phyloP scores from a whole-genome alignment of 805 yeast species.

The Yamadazyma tumulicola region DNA sequence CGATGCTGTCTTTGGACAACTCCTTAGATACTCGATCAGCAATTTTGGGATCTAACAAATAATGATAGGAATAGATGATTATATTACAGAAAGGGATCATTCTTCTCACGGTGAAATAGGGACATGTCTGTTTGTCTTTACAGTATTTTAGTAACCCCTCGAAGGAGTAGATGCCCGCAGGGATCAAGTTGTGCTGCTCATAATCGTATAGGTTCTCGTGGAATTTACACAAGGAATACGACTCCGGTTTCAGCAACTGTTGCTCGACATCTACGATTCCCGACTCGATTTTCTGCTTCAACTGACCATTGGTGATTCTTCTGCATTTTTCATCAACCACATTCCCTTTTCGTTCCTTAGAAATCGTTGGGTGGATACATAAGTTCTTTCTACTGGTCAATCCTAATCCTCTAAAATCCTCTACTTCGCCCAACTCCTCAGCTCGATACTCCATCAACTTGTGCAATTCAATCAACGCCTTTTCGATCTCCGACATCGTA shows the following conservation, averaged over 20 bases:
- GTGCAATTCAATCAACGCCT: conserved; percentile 88
- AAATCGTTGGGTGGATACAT: conserved; percentile 84
- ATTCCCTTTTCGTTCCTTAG: conserved; percentile 84
- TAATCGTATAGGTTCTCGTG: conserved; percentile 86
- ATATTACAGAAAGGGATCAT: conserved; percentile 95
- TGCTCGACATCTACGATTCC: conserved; percentile 50
- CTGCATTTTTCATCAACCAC: conserved; percentile 97
- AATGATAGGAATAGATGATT: conserved; percentile 94
- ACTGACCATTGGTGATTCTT: conserved; percentile 87
- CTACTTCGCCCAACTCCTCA: conserved; percentile 77
- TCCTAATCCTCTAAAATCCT: conserved; percentile 92
- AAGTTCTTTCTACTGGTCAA: conserved; percentile 91
- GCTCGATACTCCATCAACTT: conserved; percentile 84
- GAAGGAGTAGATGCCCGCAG: conserved; percentile 92
- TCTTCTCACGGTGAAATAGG: conserved; percentile 95
- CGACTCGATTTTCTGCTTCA: conserved; percentile 59
- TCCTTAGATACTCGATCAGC: conserved; percentile 94
- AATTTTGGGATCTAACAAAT: conserved; percentile 92
- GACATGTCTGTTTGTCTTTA: conserved; percentile 78
- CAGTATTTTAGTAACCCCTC: conserved; percentile 79
- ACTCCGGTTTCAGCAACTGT: conserved; percentile 40
- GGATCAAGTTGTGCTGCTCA: conserved; percentile 86
- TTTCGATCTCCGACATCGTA: conserved; percentile 98
- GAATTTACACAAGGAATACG: conserved; percentile 61
- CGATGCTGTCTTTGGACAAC: conserved; percentile 85